Evolutionary conservation across 148 eudicot species (phyloP), one percentile per base, ranked within the genome.

Genomic region (Silene uniflora): DNA sequence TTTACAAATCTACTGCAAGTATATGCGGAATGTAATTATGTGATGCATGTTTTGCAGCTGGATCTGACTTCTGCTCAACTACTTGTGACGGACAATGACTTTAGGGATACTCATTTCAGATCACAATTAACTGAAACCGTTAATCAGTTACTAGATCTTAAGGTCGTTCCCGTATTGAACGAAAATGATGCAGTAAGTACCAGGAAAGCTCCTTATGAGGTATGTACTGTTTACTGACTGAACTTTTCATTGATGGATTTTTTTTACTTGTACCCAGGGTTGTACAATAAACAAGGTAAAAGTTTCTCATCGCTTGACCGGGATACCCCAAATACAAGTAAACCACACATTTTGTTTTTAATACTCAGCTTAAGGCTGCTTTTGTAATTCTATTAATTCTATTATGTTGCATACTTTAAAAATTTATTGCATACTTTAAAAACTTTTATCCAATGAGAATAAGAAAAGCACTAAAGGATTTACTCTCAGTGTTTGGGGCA

Each of bases 131-230:
- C 84, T 27, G 91, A 90, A 73, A 92, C 97, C 0, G 93, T 90
- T 9, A 83, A 92, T 18, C 81, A 91, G 69, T 77, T 95, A 78
- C 70, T 92, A 46, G 81, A 81, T 77, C 80, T 85, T 54, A 95
- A 88, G 65, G 96, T 90, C 61, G 76, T 95, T 74, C 98, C 98
- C 29, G 84, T 95, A 54, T 85, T 95, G 69, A 95, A 95, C 79
- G 98, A 95, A 84, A 95, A 95, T 86, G 98, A 95, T 86, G 97
- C 97, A 56, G 85, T 94, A 75, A 94, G 98, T 85, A 94, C 98
- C 78, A 87, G 98, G 80, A 89, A 52, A 83, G 97, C 96, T 82
- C 98, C 98, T 65, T 94, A 94, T 80, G 91, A 90, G 98, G 98
- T 92, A 86, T 73, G 73, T 74, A 32, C 73, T 73, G 60, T 78